phyloP scores from a whole-genome alignment of 2,329 filamentous ascomycete species.

The Neoarthrinium moseri region DNA sequence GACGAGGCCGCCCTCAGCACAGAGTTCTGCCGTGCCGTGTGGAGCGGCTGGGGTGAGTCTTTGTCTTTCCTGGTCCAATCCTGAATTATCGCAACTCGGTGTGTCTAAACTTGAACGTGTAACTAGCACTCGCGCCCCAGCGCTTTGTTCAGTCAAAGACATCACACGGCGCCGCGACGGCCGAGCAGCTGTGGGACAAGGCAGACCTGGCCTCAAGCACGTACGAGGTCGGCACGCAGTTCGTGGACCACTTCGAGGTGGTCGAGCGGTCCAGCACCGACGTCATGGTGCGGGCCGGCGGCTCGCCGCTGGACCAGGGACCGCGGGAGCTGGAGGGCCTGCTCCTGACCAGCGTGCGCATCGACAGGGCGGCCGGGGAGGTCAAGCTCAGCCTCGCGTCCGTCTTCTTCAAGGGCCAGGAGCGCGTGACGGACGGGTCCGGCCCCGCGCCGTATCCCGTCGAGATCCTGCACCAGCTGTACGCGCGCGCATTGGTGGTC shows the following conservation, averaged over 20 bases:
- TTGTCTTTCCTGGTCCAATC: too few species aligned
- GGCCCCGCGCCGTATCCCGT: constrained; percentile 11
- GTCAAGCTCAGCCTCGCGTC: constrained; percentile 67
- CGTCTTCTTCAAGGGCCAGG: constrained; percentile 51
- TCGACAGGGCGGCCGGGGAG: constrained; percentile 57
- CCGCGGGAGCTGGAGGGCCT: constrained; percentile 62
- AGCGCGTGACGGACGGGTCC: constrained; percentile 10
- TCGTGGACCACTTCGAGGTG: constrained; percentile 73
- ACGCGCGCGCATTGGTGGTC: constrained; percentile 15
- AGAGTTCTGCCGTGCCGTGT: constrained; percentile 16
- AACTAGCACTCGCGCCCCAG: constrained; percentile 17
- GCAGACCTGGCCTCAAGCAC: constrained; percentile 51
- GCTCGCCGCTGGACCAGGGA: constrained; percentile 56
- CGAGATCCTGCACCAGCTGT: constrained; percentile 17
- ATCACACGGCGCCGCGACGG: constrained; percentile 51
- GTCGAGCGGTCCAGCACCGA: constrained; percentile 59
- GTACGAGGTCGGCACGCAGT: constrained; percentile 62
- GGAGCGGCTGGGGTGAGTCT: constrained; percentile 17
- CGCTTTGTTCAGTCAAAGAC: constrained; percentile 11
- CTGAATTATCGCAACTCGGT: too few species aligned
- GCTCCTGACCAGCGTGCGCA: constrained; percentile 61
- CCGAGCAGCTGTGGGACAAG: constrained; percentile 59
- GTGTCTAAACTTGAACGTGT: too few species aligned
- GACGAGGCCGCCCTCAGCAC: constrained; percentile 13
- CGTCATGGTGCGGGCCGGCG: constrained; percentile 66